A percentile compares a stretch with the other conserved stretches of the same genome.
Conservation (phyloP, 495 filamentous ascomycete species). For the Trichoderma erinaceum region DNA sequence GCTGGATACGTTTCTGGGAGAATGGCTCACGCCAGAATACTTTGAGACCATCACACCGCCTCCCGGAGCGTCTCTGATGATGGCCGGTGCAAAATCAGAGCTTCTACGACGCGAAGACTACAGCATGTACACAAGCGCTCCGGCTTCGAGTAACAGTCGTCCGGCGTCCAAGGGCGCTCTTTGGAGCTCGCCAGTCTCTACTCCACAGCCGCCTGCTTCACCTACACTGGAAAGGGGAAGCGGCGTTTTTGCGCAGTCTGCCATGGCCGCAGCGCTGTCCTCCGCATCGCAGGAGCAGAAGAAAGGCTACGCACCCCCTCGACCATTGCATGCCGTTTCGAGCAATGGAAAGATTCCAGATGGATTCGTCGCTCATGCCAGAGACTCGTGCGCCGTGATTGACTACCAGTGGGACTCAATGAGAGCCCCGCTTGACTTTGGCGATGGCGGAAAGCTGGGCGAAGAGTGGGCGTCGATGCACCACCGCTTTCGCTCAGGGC, state of each 20-base stretch:
- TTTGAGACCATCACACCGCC: conserved; percentile 88
- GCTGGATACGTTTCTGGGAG: conserved; percentile 86
- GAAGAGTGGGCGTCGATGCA: conserved; percentile 98
- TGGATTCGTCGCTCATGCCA: conserved; percentile 88
- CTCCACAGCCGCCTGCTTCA: conserved; percentile 3
- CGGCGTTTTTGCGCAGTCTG: conserved; percentile 5
- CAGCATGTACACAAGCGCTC: conserved; percentile 24
- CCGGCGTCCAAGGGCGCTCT: conserved; percentile 24
- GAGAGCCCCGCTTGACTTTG: conserved; percentile 67
- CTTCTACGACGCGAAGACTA: conserved; percentile 65
- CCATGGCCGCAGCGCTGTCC: conserved; percentile 10
- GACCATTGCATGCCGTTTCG: conserved; percentile 78
- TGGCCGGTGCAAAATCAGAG: conserved; percentile 79
- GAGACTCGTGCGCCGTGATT: conserved; percentile 75
- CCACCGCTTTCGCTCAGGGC: conserved; percentile 69
- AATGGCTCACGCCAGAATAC: conserved; percentile 92
- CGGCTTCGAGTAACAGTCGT: neutral
- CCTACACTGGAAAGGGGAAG: neutral
- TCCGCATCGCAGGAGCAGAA: neutral
- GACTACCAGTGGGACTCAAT: conserved; percentile 97
- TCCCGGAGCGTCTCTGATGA: conserved; percentile 77
- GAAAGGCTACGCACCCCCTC: conserved; percentile 61
- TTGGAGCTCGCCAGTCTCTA: conserved; percentile 29
- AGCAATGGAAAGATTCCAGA: conserved; percentile 70
- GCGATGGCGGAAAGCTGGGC: conserved; percentile 76